phyloP scores from a whole-genome alignment of 1,284 basidiomycete species.

The Serendipita sp. region DNA sequence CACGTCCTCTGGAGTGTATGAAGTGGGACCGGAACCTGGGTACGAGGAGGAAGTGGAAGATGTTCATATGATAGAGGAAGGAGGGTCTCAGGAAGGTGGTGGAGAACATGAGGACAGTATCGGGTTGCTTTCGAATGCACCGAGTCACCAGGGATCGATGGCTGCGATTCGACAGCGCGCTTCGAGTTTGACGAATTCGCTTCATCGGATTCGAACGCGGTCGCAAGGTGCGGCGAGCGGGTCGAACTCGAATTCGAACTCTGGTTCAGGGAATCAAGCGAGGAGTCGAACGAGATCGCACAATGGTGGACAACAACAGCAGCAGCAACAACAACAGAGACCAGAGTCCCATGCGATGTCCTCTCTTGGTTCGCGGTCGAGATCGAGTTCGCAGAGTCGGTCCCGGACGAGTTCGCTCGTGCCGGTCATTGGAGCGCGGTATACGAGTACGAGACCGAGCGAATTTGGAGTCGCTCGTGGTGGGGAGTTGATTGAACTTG shows the following conservation, averaged over 20 bases:
- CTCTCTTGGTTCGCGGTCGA: not conserved
- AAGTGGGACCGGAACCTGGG: slow-evolving; percentile 14
- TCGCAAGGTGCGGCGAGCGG: slow-evolving; percentile 34
- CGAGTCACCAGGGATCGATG: slow-evolving; percentile 44
- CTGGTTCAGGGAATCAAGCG: not conserved
- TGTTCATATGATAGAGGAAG: slow-evolving; percentile 25
- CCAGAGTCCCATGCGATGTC: not conserved
- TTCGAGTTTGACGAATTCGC: slow-evolving; percentile 23
- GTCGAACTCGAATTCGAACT: slow-evolving; percentile 13
- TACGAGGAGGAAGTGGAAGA: slow-evolving; percentile 22
- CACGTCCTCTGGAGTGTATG: not conserved
- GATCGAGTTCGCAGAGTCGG: not conserved
- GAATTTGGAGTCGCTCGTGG: not conserved
- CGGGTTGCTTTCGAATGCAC: slow-evolving; percentile 38
- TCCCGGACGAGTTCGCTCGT: not conserved
- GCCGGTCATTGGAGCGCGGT: not conserved
- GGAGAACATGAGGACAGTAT: slow-evolving; percentile 58
- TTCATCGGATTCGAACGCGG: slow-evolving; percentile 21
- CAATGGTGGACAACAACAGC: not conserved
- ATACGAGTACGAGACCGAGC: not conserved
- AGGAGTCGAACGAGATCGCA: not conserved
- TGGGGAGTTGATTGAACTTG: not conserved
- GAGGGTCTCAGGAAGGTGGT: slow-evolving; percentile 34
- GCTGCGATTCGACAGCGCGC: slow-evolving; percentile 31
- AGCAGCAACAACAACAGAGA: not conserved